Evolutionary conservation across 148 eudicot species (phyloP), one percentile per base, ranked within the genome.

Genomic region (Diospyros lotus): DNA sequence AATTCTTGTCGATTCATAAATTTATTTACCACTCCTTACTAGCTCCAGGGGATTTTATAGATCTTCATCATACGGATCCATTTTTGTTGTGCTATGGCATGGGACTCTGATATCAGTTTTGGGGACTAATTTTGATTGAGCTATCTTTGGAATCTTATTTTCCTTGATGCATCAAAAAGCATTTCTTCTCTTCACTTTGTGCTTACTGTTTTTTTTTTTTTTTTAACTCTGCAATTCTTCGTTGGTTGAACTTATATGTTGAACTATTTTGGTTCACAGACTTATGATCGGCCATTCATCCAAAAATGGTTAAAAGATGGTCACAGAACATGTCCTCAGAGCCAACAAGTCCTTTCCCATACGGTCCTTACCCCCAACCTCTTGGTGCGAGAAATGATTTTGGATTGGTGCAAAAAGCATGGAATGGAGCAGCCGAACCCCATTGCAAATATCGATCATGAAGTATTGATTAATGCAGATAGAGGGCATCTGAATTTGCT

Each of bases 301-400:
- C 89, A 87, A 75, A 89, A 84, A 75, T 94, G 97, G 97, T 82
- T 94, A 71, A 92, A 92, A 77, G 72, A 90, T 56, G 98, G 98
- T 70, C 82, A 92, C 43, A 78, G 88, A 73, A 78, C 88, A 7
- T 94, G 98, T 80, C 98, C 98, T 18, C 66, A 71, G 38, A 94
- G 95, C 5, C 90, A 92, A 45, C 97, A 92, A 79, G 93, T 94
- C n/a, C 93, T 94, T 3, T 87, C 95, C 11, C 93, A 94, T 74
- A 84, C 89, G 10, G 61, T 81, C 66, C 90, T 94, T 15, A 86
- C 88, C 12, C 93, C 98, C 1, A 94, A 94, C 72, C 79, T 77
- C 82, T 77, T 89, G 79, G 75, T 89, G 58, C 79, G 80, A 71
- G 91, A 85, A 2, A 69, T 94, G 87, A 90, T 92, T 58, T 76